Conservation (phyloP, 495 filamentous ascomycete species). For the Chaetomidium leptoderma region DNA sequence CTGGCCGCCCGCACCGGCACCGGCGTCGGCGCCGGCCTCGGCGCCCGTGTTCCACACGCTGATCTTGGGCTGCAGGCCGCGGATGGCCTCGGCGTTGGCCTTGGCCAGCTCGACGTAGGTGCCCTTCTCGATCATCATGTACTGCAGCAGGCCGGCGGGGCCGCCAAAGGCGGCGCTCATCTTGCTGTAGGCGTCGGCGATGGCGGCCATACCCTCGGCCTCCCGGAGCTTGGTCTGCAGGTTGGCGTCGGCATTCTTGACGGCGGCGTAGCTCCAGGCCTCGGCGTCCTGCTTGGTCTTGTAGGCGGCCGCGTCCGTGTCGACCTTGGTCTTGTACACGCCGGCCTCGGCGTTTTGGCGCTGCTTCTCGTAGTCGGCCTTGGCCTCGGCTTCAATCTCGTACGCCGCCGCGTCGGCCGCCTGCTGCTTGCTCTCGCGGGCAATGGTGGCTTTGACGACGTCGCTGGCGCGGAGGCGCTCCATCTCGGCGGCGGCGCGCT, state of each 20-base stretch:
- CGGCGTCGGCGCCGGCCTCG: conserved; percentile 35
- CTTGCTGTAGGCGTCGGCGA: conserved; percentile 70
- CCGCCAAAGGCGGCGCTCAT: conserved; percentile 69
- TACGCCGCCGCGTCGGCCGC: conserved; percentile 63
- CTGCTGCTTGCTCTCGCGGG: conserved; percentile 66
- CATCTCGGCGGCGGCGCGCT: conserved; percentile 71
- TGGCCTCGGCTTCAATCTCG: conserved; percentile 50
- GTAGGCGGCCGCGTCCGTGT: conserved; percentile 46
- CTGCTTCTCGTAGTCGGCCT: conserved; percentile 55
- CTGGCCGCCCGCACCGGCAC: conserved; percentile 30
- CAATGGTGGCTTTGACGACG: conserved; percentile 72
- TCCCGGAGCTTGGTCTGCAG: conserved; percentile 61
- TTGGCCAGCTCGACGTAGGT: conserved; percentile 62
- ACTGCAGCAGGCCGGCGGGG: conserved; percentile 67
- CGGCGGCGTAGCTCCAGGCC: conserved; percentile 38
- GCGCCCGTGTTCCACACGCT: conserved; percentile 78
- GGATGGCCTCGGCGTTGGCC: conserved; percentile 65
- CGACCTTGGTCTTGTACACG: conserved; percentile 39
- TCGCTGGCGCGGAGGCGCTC: conserved; percentile 70
- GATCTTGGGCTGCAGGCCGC: conserved; percentile 80
- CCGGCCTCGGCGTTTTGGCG: conserved; percentile 54
- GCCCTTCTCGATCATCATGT: conserved; percentile 71
- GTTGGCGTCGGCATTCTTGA: conserved; percentile 60
- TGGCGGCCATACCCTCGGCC: conserved; percentile 67
- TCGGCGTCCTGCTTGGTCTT: conserved; percentile 40